Evolutionary conservation across 75 land plant genomes (phyloP).

Genomic region (Cupressus sempervirens): DNA sequence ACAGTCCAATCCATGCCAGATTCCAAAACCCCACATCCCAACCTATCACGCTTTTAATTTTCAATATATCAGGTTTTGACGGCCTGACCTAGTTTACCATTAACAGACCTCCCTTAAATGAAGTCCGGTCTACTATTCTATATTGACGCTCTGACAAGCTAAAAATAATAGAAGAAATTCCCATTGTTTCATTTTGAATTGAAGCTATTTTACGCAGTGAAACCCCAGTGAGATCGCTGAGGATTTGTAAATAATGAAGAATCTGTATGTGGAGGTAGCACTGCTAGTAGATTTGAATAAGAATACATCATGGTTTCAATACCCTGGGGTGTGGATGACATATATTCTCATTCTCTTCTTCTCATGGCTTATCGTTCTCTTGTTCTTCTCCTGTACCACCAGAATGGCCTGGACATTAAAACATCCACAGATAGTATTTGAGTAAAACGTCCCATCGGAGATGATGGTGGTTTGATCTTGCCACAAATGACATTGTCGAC

Average conservation of each 20-base stretch:
- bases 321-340: slow-evolving; percentile 49
- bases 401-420: slow-evolving; percentile 52
- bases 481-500: no score
- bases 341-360: slow-evolving; percentile 45
- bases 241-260: background rate
- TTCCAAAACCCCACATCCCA: no score
- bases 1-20: background rate
- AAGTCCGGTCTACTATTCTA: background rate
- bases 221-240: background rate
- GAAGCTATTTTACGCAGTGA: background rate
- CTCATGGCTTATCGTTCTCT: slow-evolving; percentile 38
- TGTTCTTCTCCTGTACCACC: slow-evolving; percentile 25
- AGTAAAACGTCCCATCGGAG: no score
- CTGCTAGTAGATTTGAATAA: slow-evolving; percentile 47
- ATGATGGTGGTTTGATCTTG: no score
- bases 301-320: slow-evolving; percentile 46
- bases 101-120: background rate
- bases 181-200: background rate
- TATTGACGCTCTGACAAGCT: background rate
- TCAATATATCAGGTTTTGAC: background rate
- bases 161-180: background rate
- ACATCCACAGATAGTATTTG: no score
- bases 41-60: no score
- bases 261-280: slow-evolving; percentile 35
- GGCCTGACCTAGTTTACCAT: background rate